phyloP scores from a whole-genome alignment of 1,284 basidiomycete species.

The Quambalaria eucalypti region DNA sequence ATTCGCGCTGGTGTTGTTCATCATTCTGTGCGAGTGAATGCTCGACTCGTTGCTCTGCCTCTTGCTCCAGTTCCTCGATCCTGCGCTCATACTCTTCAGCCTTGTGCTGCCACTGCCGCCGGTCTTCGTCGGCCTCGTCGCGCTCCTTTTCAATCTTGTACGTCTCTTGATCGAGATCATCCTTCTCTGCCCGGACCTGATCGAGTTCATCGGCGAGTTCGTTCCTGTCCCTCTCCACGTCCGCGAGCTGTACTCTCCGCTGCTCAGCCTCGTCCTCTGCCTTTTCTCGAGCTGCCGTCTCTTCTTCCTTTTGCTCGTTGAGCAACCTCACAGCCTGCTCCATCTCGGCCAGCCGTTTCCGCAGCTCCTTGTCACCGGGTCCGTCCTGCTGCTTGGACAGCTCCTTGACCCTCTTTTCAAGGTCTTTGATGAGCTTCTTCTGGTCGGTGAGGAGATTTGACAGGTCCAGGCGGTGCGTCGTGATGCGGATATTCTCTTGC shows the following conservation, averaged over 20 bases:
- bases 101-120: neutral
- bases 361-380: neutral
- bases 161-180: neutral
- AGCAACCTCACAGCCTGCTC: neutral
- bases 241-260: neutral
- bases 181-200: neutral
- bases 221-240: neutral
- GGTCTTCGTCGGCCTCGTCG: neutral
- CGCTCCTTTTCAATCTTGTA: neutral
- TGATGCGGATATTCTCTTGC: constrained; percentile 12
- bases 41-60: neutral
- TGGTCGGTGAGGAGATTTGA: neutral
- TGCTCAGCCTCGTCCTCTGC: neutral
- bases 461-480: neutral
- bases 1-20: neutral
- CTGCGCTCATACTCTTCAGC: neutral
- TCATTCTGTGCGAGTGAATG: neutral
- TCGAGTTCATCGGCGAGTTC: neutral
- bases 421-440: constrained; percentile 31
- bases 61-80: neutral
- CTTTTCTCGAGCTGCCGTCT: neutral
- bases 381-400: constrained; percentile 31
- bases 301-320: neutral
- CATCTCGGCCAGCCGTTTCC: neutral
- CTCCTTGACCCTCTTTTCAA: constrained; percentile 37